phyloP scores from a whole-genome alignment of 129 eudicot species.

The Flaveria linearis region DNA sequence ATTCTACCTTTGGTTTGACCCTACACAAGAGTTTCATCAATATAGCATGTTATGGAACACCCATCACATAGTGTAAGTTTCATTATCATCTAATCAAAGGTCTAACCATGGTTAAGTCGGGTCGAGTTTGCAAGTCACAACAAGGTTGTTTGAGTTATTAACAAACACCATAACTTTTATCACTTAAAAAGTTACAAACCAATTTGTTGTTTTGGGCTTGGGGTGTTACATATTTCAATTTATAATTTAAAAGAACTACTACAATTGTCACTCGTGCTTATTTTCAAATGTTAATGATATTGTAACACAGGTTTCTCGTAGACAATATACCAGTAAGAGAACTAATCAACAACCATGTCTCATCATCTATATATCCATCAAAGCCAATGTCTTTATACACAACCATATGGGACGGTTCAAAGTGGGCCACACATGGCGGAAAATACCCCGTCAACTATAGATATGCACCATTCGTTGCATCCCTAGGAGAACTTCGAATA shows the following conservation, averaged over 20 bases:
- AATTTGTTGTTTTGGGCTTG: not conserved
- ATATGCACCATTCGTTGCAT: conserved; percentile 69
- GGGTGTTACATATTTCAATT: too few species aligned
- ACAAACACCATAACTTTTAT: not conserved
- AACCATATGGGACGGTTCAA: conserved; percentile 93
- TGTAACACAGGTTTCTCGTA: conserved; percentile 71
- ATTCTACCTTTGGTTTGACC: conserved; percentile 92
- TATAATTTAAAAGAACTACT: too few species aligned
- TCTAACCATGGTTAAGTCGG: conserved; percentile 3
- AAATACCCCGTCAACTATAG: conserved; percentile 76
- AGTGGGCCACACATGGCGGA: conserved; percentile 95
- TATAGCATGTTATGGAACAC: conserved; percentile 91
- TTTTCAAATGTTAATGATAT: not conserved
- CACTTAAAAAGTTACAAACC: not conserved
- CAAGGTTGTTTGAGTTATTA: not conserved
- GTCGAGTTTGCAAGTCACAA: too few species aligned
- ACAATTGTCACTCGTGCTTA: not conserved
- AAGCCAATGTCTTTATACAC: conserved; percentile 80
- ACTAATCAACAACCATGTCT: conserved; percentile 56
- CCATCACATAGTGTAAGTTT: conserved; percentile 88
- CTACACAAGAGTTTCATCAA: conserved; percentile 69
- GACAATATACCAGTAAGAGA: conserved; percentile 91
- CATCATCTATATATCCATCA: conserved; percentile 63
- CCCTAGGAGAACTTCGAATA: conserved; percentile 52
- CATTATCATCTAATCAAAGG: conserved; percentile 2